Evolutionary conservation across 2,329 filamentous ascomycete genomes (phyloP), one percentile per base, ranked within the genome.

Genomic region (Juglanconis juglandina): DNA sequence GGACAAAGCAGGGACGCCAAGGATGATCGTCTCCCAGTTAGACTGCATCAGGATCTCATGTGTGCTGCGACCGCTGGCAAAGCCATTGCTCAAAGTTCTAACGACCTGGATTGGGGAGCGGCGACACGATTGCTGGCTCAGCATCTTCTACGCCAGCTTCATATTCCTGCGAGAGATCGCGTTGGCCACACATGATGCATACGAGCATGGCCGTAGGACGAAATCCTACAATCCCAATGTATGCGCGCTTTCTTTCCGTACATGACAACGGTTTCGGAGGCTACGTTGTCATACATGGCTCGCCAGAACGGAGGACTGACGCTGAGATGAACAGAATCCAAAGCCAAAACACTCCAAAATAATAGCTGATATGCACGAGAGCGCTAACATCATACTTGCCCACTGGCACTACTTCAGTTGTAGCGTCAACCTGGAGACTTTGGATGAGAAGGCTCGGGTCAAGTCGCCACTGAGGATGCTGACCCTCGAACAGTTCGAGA

Each of bases 391-490:
- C 55, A 69, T 82, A 34, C 75, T 83, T 1, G 69, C 71, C 10
- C 72, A 81, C 56, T 83, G 81, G 81, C 78, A 81, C 53, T 83
- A 82, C 64, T 83, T 76, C 68, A 78, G 77, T 59, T 73, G 72
- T 37, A 65, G 72, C 32, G 64, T 68, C 14, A 68, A 74, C n/a
- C 70, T 73, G 0, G 61, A 68, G 46, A 60, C 67, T 6, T 60
- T 68, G 37, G 64, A 71, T 24, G 71, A 67, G 55, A 65, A 69
- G 9, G 64, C 68, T 33, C 65, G 67, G 3, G 63, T 64, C 50
- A 66, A 68, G 48, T 66, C 68, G 8, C 65, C 68, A 2, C 66
- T 77, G 59, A 66, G 63, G n/a, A 55, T 60, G 1, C 66, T 80
- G 32, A 63, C 65, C 0, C 55, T 68, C 0, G 64, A 72, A 3